Conservation (phyloP, 2,329 filamentous ascomycete species). For the Berkeleyomyces rouxiae region DNA sequence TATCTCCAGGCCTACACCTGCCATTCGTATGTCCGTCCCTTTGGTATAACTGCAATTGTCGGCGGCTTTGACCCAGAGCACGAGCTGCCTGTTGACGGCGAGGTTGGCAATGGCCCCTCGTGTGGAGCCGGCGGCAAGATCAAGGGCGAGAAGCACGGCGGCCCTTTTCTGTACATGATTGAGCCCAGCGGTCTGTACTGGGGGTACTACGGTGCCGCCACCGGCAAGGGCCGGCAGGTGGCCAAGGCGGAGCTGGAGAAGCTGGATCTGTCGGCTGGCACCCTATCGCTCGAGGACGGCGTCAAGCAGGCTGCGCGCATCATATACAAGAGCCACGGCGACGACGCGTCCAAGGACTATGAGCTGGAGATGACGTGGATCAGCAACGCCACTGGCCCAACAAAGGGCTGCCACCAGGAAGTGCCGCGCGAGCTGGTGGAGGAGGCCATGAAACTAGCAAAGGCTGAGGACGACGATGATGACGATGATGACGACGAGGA, state of each 20-base stretch:
- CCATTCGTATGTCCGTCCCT: constrained; percentile 90
- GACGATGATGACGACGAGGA: constrained; percentile 25
- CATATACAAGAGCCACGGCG: constrained; percentile 93
- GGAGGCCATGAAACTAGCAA: constrained; percentile 84
- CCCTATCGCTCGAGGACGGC: constrained; percentile 64
- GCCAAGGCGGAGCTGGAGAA: constrained; percentile 98
- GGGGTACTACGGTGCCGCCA: constrained; percentile 97
- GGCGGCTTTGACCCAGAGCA: constrained; percentile 85
- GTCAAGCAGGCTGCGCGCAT: constrained; percentile 95
- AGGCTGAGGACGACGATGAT: constrained; percentile 63
- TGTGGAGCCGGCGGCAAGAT: constrained; percentile 74
- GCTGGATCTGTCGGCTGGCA: constrained; percentile 66
- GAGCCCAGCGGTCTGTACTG: constrained; percentile 95
- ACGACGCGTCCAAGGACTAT: constrained; percentile 99
- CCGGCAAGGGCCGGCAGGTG: constrained; percentile 88
- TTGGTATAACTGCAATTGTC: constrained; percentile 88
- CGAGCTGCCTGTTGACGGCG: constrained; percentile 72
- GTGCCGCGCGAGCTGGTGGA: constrained; percentile 81
- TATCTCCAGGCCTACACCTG: constrained; percentile 97
- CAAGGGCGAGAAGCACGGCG: constrained; percentile 58
- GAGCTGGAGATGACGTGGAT: constrained; percentile 99
- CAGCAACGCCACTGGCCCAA: constrained; percentile 67
- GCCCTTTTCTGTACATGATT: constrained; percentile 95
- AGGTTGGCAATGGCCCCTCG: constrained; percentile 67
- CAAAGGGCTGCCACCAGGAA: constrained; percentile 81